Conservation (phyloP, 2,329 filamentous ascomycete genomes). For the Paradendryphiella salina region DNA sequence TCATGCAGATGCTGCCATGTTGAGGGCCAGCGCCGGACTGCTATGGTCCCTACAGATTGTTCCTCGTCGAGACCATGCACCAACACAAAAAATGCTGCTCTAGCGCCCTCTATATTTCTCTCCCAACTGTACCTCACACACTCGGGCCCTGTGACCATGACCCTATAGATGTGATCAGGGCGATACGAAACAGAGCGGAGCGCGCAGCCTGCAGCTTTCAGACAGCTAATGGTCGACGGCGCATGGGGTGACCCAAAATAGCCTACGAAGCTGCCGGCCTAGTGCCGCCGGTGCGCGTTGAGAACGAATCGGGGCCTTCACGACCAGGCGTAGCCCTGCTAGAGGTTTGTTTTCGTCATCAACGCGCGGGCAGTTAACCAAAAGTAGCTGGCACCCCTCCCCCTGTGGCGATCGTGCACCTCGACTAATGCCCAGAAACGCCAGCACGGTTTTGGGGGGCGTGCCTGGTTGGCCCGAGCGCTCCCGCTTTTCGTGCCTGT, state of each 20-base stretch:
- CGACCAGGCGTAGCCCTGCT: slow-evolving; percentile 14
- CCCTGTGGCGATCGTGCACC: slow-evolving; percentile 31
- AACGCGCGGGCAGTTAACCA: slow-evolving; percentile 18
- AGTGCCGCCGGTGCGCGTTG: slow-evolving; percentile 7
- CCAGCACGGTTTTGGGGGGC: slow-evolving; percentile 8
- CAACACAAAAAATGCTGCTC: too few relatives aligned
- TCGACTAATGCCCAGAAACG: slow-evolving; percentile 6
- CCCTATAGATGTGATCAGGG: slow-evolving; percentile 9
- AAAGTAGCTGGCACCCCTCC: slow-evolving; percentile 18
- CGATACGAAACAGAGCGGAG: slow-evolving; percentile 25
- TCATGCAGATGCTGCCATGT: slow-evolving; percentile 9
- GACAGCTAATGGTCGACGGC: slow-evolving; percentile 26
- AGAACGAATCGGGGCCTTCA: slow-evolving; percentile 11
- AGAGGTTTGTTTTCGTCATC: slow-evolving; percentile 11
- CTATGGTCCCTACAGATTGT: not conserved
- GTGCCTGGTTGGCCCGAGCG: slow-evolving; percentile 15
- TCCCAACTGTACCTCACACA: not conserved
- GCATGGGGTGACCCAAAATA: slow-evolving; percentile 32
- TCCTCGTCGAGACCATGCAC: not conserved
- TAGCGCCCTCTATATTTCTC: too few relatives aligned
- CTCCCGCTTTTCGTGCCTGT: slow-evolving; percentile 26
- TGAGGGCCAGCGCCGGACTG: not conserved
- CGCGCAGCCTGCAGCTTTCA: slow-evolving; percentile 16
- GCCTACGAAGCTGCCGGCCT: slow-evolving; percentile 15
- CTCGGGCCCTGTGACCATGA: not conserved